phyloP scores from a whole-genome alignment of 2,329 filamentous ascomycete genomes.

The Huntiella savannae region DNA sequence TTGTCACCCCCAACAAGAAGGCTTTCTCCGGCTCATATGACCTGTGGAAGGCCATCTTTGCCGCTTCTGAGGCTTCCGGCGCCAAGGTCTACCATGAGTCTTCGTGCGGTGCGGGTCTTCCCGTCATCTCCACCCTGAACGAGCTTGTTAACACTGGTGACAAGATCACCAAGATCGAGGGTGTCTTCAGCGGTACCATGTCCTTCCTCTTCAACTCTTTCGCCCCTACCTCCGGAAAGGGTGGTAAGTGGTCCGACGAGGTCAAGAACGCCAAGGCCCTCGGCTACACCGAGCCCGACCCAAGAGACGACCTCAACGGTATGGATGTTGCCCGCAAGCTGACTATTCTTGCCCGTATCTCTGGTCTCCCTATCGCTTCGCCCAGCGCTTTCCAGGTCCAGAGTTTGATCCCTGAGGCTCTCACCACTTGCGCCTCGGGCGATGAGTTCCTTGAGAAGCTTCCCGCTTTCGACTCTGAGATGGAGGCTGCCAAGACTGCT shows the following conservation, averaged over 20 bases:
- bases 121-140: conserved; percentile 80
- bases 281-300: conserved; percentile 82
- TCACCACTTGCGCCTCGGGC: conserved; percentile 57
- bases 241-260: conserved; percentile 75
- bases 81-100: conserved; percentile 90
- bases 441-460: conserved; percentile 73
- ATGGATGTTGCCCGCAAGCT: conserved; percentile 88
- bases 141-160: conserved; percentile 93
- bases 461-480: conserved; percentile 66
- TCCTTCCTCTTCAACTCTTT: conserved; percentile 98
- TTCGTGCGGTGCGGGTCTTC: conserved; percentile 80
- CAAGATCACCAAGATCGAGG: conserved; percentile 78
- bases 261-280: conserved; percentile 82
- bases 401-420: conserved; percentile 72
- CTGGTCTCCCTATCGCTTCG: conserved; percentile 61
- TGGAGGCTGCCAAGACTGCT: conserved; percentile 73
- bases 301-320: conserved; percentile 70
- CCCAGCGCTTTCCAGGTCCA: conserved; percentile 86
- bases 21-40: conserved; percentile 69
- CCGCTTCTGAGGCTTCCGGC: conserved; percentile 46
- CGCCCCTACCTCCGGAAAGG: conserved; percentile 54
- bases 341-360: conserved; percentile 77
- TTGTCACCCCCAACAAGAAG: conserved; percentile 98
- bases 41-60: conserved; percentile 78
- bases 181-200: conserved; percentile 94